A percentile compares a stretch with the other conserved stretches of the same genome.
phyloP scores from a whole-genome alignment of 352 stramenopile species.

The Elongisporangium senticosum region DNA sequence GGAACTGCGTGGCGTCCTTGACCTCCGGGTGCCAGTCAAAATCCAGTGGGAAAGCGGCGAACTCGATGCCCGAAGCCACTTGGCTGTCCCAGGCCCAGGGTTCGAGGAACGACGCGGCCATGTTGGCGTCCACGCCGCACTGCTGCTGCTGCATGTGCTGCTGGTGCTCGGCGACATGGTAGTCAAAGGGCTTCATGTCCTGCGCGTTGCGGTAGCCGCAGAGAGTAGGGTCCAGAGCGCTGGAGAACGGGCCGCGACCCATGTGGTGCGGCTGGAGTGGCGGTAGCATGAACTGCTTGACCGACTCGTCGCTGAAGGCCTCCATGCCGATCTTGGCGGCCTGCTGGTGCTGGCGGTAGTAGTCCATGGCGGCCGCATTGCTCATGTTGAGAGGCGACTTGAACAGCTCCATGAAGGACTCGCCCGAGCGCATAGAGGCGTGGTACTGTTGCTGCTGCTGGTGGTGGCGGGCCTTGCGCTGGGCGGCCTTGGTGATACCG shows the following conservation, averaged over 20 bases:
- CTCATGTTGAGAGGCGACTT: conserved; percentile 31
- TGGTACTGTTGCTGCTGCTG: conserved; percentile 18
- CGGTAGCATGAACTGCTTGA: conserved; percentile 44
- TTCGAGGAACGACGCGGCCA: conserved; percentile 51
- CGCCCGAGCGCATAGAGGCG: conserved; percentile 12
- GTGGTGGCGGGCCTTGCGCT: conserved; percentile 31
- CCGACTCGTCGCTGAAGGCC: conserved; percentile 40
- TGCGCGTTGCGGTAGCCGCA: conserved; percentile 28
- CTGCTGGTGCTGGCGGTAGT: conserved; percentile 35
- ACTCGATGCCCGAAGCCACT: conserved; percentile 34
- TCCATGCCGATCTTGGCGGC: conserved; percentile 50
- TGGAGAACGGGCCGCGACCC: conserved; percentile 25
- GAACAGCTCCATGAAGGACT: conserved; percentile 35
- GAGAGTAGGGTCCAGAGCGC: conserved; percentile 12
- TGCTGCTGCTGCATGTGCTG: conserved; percentile 6
- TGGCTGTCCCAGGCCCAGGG: conserved; percentile 61
- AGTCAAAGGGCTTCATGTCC: conserved; percentile 32
- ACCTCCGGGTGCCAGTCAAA: conserved; percentile 35
- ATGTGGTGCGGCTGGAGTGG: conserved; percentile 37
- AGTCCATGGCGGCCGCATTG: conserved; percentile 12
- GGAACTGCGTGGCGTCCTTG: conserved; percentile 26
- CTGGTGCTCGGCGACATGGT: conserved; percentile 5
- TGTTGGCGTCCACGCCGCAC: conserved; percentile 19
- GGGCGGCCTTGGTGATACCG: conserved; percentile 33
- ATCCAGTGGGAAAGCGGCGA: conserved; percentile 37